Conservation (phyloP, 2,329 filamentous ascomycete genomes). For the Aureobasidium pullulans region DNA sequence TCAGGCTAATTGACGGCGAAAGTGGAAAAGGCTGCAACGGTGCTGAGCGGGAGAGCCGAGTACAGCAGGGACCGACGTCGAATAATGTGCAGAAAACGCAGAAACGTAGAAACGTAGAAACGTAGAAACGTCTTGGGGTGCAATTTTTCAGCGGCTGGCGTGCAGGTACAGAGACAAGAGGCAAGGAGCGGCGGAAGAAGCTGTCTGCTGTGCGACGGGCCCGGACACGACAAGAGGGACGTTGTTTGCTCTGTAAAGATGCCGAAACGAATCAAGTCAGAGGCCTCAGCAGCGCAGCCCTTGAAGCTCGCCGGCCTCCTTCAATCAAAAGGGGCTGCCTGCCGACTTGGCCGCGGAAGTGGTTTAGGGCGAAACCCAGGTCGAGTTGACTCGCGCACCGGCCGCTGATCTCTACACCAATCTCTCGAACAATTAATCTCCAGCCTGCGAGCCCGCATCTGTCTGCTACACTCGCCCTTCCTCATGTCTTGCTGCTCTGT, state of each 20-base stretch:
- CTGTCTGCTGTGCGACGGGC: constrained; percentile 3
- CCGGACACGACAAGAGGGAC: not conserved
- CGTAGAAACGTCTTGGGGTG: constrained; percentile 6
- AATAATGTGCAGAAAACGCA: constrained; percentile 3
- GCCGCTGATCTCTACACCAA: constrained; percentile 1
- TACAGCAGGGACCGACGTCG: constrained; percentile 6
- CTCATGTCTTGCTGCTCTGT: not conserved
- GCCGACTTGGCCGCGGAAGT: constrained; percentile 8
- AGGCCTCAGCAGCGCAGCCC: not conserved
- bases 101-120: not conserved
- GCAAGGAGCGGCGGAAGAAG: constrained; percentile 1
- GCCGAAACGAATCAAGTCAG: not conserved
- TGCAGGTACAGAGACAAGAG: not conserved
- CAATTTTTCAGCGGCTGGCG: constrained; percentile 1
- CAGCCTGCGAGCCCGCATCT: not conserved
- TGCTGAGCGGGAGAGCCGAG: not conserved
- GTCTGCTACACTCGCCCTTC: not conserved
- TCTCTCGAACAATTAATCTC: not conserved
- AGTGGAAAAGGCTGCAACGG: constrained; percentile 6
- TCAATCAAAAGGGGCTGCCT: constrained; percentile 9
- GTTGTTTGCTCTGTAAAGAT: constrained; percentile 5
- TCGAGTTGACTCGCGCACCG: constrained; percentile 2
- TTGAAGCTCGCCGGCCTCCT: not conserved
- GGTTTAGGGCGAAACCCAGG: constrained; percentile 5
- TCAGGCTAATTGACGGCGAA: constrained; percentile 6